Evolutionary conservation across 768 basidiomycete genomes (phyloP).

Genomic region (Austroboletus eburneus): DNA sequence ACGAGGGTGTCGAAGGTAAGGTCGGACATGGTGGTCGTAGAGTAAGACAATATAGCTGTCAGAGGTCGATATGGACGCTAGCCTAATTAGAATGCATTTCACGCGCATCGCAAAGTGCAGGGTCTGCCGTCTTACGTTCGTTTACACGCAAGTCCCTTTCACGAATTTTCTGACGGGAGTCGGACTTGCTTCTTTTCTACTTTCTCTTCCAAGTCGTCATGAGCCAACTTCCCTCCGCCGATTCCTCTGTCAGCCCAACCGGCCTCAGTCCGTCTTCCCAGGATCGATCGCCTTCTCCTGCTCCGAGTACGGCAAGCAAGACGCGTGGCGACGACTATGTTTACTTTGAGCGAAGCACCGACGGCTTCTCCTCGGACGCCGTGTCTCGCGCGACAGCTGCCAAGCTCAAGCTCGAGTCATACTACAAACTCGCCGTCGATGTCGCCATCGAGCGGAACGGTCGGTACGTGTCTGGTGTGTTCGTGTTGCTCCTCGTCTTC

Average conservation of each 20-base stretch:
- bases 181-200: neutral
- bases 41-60: conserved; percentile 56
- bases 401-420: conserved; percentile 95
- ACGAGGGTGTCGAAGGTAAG: conserved; percentile 71
- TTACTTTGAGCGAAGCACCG: conserved; percentile 87
- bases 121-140: conserved; percentile 23
- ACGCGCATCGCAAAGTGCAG: neutral
- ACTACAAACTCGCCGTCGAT: conserved; percentile 97
- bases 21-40: conserved; percentile 70
- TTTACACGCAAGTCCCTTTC: conserved; percentile 11
- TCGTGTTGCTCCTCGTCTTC: neutral
- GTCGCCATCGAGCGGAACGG: conserved; percentile 94
- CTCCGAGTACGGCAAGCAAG: conserved; percentile 29
- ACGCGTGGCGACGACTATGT: conserved; percentile 62
- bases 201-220: conserved; percentile 15
- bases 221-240: conserved; percentile 30
- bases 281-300: conserved; percentile 29
- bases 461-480: conserved; percentile 47
- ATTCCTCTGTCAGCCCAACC: conserved; percentile 18
- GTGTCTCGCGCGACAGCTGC: conserved; percentile 89
- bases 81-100: neutral
- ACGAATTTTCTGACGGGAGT: conserved; percentile 2
- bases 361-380: conserved; percentile 79
- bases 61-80: neutral
- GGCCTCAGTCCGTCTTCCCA: conserved; percentile 20